Evolutionary conservation across 106 monocot genomes (phyloP).

Genomic region (Dactylorhiza incarnata): DNA sequence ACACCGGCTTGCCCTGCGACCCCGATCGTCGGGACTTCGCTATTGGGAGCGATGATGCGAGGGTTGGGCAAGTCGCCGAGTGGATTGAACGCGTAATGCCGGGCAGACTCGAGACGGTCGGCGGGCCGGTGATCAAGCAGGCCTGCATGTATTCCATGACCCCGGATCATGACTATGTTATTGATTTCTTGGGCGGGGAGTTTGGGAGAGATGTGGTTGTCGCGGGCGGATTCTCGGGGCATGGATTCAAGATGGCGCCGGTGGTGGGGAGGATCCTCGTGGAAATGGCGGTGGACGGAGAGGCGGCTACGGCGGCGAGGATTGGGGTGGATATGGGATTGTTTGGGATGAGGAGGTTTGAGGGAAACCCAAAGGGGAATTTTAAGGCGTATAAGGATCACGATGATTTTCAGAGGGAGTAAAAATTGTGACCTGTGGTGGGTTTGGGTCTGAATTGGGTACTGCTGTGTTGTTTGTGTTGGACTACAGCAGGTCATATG

Average conservation of each 20-base stretch:
- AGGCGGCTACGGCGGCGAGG: slow-evolving; percentile 8
- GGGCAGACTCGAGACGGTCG: slow-evolving; percentile 28
- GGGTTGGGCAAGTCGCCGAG: slow-evolving; percentile 15
- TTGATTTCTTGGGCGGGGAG: slow-evolving; percentile 78
- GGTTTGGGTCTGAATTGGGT: no score
- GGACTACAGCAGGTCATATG: no score
- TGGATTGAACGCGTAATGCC: slow-evolving; percentile 57
- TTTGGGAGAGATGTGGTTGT: slow-evolving; percentile 74
- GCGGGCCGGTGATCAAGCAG: slow-evolving; percentile 51
- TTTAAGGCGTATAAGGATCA: no score
- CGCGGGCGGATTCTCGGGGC: slow-evolving; percentile 84
- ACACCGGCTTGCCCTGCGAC: slow-evolving; percentile 59
- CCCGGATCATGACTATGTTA: slow-evolving; percentile 67
- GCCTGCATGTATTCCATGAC: slow-evolving; percentile 97
- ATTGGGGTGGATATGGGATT: slow-evolving; percentile 33
- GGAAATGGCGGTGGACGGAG: slow-evolving; percentile 47
- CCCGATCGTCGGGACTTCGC: slow-evolving; percentile 63
- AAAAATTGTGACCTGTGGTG: no score
- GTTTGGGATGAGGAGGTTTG: slow-evolving; percentile 54
- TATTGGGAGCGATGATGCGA: not conserved
- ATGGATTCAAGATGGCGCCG: slow-evolving; percentile 96
- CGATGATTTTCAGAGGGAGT: no score
- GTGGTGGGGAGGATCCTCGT: slow-evolving; percentile 59
- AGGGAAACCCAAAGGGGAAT: slow-evolving; percentile 39
- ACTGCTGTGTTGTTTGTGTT: no score